Conservation (phyloP, 768 basidiomycete species). For the Neoboletus magnificus region DNA sequence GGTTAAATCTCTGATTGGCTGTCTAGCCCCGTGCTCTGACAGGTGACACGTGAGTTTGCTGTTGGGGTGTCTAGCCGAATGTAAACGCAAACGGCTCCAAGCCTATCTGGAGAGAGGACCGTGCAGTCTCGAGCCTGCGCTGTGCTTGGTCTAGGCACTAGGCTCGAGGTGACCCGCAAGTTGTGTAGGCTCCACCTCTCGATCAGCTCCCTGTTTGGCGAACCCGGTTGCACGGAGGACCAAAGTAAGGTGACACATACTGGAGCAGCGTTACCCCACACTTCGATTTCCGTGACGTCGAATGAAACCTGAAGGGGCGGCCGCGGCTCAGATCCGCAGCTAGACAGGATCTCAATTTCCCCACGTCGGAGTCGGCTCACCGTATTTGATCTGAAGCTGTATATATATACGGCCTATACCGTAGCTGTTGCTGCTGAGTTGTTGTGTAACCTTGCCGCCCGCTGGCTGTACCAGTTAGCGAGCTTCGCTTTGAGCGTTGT, state of each 20-base stretch:
- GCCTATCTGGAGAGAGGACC: constrained; percentile 61
- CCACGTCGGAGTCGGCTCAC: constrained; percentile 15
- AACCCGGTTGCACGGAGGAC: too few species aligned
- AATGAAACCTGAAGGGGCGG: constrained; percentile 9
- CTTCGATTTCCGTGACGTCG: constrained; percentile 8
- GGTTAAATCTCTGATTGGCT: constrained; percentile 12
- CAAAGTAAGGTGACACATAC: constrained; percentile 1
- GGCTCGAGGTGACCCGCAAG: neutral
- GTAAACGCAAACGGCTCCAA: constrained; percentile 35
- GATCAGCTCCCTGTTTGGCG: constrained; percentile 6
- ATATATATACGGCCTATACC: neutral
- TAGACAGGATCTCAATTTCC: constrained; percentile 1
- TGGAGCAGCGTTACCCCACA: constrained; percentile 17
- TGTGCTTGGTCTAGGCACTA: neutral
- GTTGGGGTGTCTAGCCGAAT: neutral
- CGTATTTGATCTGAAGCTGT: neutral
- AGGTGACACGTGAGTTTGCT: constrained; percentile 1
- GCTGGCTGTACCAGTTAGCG: too few species aligned
- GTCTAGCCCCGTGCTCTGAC: neutral
- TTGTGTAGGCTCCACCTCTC: neutral
- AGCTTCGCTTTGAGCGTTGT: neutral
- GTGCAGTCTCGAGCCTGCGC: constrained; percentile 42
- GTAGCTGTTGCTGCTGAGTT: neutral
- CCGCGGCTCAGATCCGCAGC: constrained; percentile 18
- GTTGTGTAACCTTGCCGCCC: neutral